Base-by-base conservation (phyloP, 208 protist genomes). In the Sergeia podlipaevii region DNA sequence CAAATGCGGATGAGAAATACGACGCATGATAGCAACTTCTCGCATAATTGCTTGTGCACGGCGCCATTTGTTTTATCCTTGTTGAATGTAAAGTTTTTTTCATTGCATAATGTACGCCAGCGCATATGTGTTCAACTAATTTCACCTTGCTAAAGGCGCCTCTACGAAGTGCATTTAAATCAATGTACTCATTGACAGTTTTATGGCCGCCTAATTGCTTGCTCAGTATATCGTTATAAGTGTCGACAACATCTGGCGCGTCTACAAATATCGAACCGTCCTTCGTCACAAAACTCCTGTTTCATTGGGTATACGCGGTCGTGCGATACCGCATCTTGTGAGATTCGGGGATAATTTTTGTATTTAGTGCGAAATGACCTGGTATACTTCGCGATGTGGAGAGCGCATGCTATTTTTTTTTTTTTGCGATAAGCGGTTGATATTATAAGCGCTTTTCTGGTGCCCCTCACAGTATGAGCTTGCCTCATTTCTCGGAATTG, bases 101-200 rank as follows among this genome's bases (percentile, higher is more conserved):
- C 64, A 91, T 54, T 2, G 84, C 84, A 20, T 73, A 78, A 29
- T 74, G 36, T 7, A 89, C n/a, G 13, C 59, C 58, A n/a, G 70
- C 86, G 13, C 39, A 28, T 0, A 56, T 41, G 50, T 97, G 70
- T 33, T 80, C 66, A 15, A 93, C 95, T 50, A 97, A 96, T 51
- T 94, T 96, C 2, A 98, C 96, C n/a, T 94, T 80, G 39, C 96
- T 92, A 52, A 96, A 97, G 4, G 95, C 95, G 27, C 96, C 96
- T 45, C 91, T 65, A 27, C 95, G 91, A 18, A 98, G 66, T 48
- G 95, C 90, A 18, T 89, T 70, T 11, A 97, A 34, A 36, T 85
- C 48, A 3, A 62, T 47, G 57, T 90, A 90, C 21, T 84, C 60
- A 44, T 86, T 89, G 46, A 89, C 62, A 15, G 44, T 76, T 33